Evolutionary conservation across 495 filamentous ascomycete species (phyloP), one percentile per base, ranked within the genome.

Genomic region (Talaromyces ruber): DNA sequence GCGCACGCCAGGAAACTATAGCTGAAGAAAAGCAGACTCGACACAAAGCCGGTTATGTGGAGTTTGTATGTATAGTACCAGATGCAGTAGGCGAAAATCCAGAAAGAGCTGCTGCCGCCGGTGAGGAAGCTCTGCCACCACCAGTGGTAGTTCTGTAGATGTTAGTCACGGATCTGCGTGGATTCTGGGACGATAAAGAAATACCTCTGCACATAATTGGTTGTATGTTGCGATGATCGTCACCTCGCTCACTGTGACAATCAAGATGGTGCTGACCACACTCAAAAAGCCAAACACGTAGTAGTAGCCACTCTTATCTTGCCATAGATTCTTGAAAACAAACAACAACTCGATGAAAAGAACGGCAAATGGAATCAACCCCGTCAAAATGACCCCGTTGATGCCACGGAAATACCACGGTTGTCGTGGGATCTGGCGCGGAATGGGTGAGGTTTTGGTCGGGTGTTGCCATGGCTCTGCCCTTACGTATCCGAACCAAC

Each of bases 331-430:
- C 71, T 90, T 89, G 70, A 97, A 97, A 30, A 97, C 86, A 76
- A 94, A 97, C 29, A 96, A 81, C 6, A 96, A 81, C 73, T 97
- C 93, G 67, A 96, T 93, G 69, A 96, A 97, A 63, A 97, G 88
- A 21, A 97, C 91, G 3, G 90, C 89, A 68, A 97, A 97, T 0
- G 93, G 92, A 22, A 95, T 82, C n/a, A 93, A 67, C 1, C 93
- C 93, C 1, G 90, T 90, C 12, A 96, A 71, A 16, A 95, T 69
- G 6, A 88, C 80, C 2, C 85, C 81, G 39, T 86, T 80, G 4
- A 84, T 65, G 54, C 76, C 81, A 59, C 80, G 82, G 59, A 86
- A 80, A 66, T 95, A 92, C 93, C 93, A 96, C 2, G 89, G 79
- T 70, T 93, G 90, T 8, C 71, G 71, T 5, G 93, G 92, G 11